Conservation (phyloP, 2,329 filamentous ascomycete species). For the Colletotrichum lindemuthianum region DNA sequence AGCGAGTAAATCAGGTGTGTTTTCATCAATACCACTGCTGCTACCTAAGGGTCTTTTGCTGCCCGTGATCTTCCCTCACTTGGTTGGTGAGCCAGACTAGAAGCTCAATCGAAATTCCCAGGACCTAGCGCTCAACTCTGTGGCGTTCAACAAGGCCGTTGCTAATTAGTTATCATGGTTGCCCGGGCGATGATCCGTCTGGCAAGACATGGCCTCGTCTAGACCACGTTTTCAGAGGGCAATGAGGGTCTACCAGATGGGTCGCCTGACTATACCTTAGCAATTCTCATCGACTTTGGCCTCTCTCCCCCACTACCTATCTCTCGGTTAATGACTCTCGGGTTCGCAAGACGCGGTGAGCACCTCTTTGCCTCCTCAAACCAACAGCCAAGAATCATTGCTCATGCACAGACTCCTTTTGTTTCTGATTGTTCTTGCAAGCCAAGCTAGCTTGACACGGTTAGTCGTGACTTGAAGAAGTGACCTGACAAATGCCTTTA, state of each 20-base stretch:
- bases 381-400: neutral
- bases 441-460: neutral
- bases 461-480: slow-evolving; percentile 2
- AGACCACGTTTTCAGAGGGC: too few species aligned
- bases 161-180: neutral
- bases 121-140: neutral
- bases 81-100: slow-evolving; percentile 8
- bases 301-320: too few species aligned
- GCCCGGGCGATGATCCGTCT: slow-evolving; percentile 2
- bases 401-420: slow-evolving; percentile 16
- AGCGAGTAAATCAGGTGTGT: too few species aligned
- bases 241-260: too few species aligned
- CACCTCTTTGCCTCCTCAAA: neutral
- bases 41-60: too few species aligned
- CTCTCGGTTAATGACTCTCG: too few species aligned
- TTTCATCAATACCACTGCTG: too few species aligned
- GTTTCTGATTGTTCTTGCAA: slow-evolving; percentile 8
- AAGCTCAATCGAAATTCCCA: slow-evolving; percentile 18
- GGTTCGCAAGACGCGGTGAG: too few species aligned
- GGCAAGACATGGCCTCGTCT: neutral
- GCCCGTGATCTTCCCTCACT: too few species aligned
- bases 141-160: slow-evolving; percentile 10
- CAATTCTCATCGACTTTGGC: too few species aligned
- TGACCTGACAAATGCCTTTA: slow-evolving; percentile 7
- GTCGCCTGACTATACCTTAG: too few species aligned